Percentiles rank a stretch among this genome's conserved stretches.
These are phyloP conservation scores for Camptophora hylomeconis DNA, from an alignment of 2,329 filamentous ascomycete species.

Conservation along the genomic window DNA sequence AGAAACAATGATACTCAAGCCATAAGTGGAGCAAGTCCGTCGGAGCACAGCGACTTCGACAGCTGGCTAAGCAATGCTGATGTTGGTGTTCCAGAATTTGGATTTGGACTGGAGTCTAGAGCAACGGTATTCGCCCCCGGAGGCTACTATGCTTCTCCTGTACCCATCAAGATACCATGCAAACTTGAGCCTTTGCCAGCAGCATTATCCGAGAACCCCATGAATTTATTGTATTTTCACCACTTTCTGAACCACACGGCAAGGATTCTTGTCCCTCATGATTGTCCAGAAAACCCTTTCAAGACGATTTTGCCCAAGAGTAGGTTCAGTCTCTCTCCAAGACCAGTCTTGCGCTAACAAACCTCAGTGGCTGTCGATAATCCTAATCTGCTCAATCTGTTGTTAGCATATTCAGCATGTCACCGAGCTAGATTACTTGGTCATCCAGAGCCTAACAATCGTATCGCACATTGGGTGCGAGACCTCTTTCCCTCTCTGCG, in stretches of 20 bases:
- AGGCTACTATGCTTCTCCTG: conserved; percentile 58
- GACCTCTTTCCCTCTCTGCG: conserved; percentile 57
- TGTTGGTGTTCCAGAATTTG: conserved; percentile 28
- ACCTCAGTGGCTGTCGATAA: conserved; percentile 31
- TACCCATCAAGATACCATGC: conserved; percentile 50
- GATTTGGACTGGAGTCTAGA: conserved; percentile 34
- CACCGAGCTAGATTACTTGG: conserved; percentile 63
- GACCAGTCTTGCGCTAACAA: conserved; percentile 29
- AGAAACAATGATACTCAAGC: conserved; percentile 59
- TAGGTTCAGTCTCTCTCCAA: conserved; percentile 26
- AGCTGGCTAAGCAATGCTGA: conserved; percentile 17
- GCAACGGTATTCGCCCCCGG: conserved; percentile 44
- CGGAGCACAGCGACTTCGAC: conserved; percentile 20
- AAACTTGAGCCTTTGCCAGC: conserved; percentile 43
- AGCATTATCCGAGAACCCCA: conserved; percentile 54
- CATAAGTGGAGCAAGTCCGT: conserved; percentile 38
- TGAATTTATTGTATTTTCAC: conserved; percentile 66
- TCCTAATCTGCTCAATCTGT: conserved; percentile 56
- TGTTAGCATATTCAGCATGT: conserved; percentile 73
- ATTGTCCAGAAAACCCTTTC: conserved; percentile 49
- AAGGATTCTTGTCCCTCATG: conserved; percentile 48
- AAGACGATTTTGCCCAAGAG: conserved; percentile 48
- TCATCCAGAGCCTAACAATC: conserved; percentile 60
- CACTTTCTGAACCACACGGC: conserved; percentile 72
- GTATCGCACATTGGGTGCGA: conserved; percentile 69